Conservation (phyloP, 805 yeast species). For the Lipomyces spencermartinsiae region DNA sequence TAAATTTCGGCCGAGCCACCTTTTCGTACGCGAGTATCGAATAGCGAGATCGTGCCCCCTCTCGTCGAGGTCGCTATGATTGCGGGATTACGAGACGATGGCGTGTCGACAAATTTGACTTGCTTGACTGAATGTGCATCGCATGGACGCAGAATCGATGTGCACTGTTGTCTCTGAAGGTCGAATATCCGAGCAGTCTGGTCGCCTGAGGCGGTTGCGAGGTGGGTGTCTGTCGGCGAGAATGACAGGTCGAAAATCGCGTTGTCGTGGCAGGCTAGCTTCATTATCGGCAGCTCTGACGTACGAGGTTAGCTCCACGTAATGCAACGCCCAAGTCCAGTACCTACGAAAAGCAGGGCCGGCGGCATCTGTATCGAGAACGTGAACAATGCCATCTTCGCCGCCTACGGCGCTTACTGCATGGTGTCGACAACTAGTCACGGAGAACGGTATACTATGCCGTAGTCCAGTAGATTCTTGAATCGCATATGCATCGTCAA, state of each 20-base stretch:
- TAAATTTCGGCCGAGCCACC: neutral
- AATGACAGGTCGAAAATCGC: slow-evolving; percentile 34
- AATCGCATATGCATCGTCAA: slow-evolving; percentile 20
- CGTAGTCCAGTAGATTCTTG: neutral
- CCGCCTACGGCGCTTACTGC: slow-evolving; percentile 28
- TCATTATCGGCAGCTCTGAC: slow-evolving; percentile 14
- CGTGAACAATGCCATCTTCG: slow-evolving; percentile 30
- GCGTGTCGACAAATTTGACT: slow-evolving; percentile 21
- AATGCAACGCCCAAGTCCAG: neutral
- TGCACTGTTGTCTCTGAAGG: slow-evolving; percentile 21
- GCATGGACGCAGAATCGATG: slow-evolving; percentile 16
- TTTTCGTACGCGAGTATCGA: slow-evolving; percentile 19
- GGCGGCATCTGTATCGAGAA: slow-evolving; percentile 21
- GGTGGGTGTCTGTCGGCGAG: slow-evolving; percentile 16
- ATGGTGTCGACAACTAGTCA: slow-evolving; percentile 17
- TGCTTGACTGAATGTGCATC: slow-evolving; percentile 27
- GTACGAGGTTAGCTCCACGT: neutral
- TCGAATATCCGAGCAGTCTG: slow-evolving; percentile 35
- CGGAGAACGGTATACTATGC: slow-evolving; percentile 20
- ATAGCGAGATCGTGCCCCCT: slow-evolving; percentile 30
- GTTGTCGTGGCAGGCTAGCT: slow-evolving; percentile 29
- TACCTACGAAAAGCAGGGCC: neutral
- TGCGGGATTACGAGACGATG: slow-evolving; percentile 3
- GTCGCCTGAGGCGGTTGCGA: slow-evolving; percentile 35
- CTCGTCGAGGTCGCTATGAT: slow-evolving; percentile 21